These are phyloP conservation scores for Talaromyces ruber DNA, from an alignment of 495 filamentous ascomycete genomes.

Conservation along the genomic window DNA sequence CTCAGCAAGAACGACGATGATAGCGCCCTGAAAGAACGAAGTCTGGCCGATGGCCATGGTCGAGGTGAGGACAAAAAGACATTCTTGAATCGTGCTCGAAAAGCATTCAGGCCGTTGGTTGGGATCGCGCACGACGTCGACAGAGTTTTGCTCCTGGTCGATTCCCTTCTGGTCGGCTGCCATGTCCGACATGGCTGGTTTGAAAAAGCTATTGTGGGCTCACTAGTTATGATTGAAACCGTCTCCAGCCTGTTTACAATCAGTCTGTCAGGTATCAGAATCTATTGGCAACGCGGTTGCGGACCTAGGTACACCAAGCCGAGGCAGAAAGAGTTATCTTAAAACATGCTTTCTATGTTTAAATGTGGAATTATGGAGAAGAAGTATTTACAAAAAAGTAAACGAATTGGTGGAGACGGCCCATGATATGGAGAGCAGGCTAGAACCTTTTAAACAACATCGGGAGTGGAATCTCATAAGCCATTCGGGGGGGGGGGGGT, in stretches of 20 bases:
- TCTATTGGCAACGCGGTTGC: not conserved
- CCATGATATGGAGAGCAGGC: not conserved
- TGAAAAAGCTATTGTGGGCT: not conserved
- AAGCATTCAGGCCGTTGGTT: constrained; percentile 47
- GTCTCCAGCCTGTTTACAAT: not conserved
- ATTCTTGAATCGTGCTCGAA: constrained; percentile 53
- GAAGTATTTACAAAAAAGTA: not conserved
- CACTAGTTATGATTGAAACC: not conserved
- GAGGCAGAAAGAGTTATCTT: not conserved
- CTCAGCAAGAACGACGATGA: constrained; percentile 53
- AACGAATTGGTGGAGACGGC: not conserved
- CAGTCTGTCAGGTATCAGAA: not conserved
- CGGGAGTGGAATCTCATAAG: not conserved
- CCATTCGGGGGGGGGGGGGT: too few relatives aligned
- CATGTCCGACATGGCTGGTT: not conserved
- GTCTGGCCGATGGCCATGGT: constrained; percentile 61
- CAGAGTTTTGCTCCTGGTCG: not conserved
- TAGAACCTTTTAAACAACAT: not conserved
- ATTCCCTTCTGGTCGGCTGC: not conserved
- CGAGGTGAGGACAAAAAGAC: constrained; percentile 57
- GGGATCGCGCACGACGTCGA: not conserved
- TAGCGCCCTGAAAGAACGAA: constrained; percentile 50
- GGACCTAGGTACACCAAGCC: not conserved
- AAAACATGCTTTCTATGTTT: not conserved
- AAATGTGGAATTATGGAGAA: not conserved